A percentile compares a stretch with the other conserved stretches of the same genome.
These are phyloP conservation scores for Geotrichum klebahnii DNA, from an alignment of 1,139 yeast genomes.

Conservation along the genomic window DNA sequence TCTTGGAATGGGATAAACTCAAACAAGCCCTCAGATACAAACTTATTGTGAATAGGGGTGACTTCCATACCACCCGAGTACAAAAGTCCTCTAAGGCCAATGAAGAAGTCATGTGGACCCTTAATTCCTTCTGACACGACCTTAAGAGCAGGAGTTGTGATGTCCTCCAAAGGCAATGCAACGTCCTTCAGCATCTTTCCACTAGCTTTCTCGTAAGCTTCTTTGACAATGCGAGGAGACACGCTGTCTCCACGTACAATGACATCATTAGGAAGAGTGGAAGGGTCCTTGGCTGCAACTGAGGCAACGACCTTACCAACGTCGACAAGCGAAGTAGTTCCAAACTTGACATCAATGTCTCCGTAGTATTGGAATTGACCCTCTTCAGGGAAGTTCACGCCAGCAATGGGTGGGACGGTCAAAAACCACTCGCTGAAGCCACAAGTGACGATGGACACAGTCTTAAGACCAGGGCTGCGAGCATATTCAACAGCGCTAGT, in stretches of 20 bases:
- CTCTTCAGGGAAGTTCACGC: slow-evolving; percentile 30
- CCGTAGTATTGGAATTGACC: slow-evolving; percentile 34
- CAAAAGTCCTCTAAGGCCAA: slow-evolving; percentile 1
- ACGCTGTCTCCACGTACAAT: slow-evolving; percentile 45
- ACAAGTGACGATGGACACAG: slow-evolving; percentile 47
- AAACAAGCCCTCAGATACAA: slow-evolving; percentile 18
- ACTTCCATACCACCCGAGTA: background rate
- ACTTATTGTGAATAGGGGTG: slow-evolving; percentile 1
- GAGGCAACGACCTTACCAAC: slow-evolving; percentile 50
- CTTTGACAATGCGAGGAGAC: slow-evolving; percentile 43
- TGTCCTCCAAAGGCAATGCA: slow-evolving; percentile 6
- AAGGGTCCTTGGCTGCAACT: slow-evolving; percentile 41
- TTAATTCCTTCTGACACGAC: slow-evolving; percentile 13
- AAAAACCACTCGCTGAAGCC: slow-evolving; percentile 44
- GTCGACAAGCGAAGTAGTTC: slow-evolving; percentile 44
- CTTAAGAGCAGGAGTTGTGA: slow-evolving; percentile 10
- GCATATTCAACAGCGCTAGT: slow-evolving; percentile 42
- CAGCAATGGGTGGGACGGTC: slow-evolving; percentile 33
- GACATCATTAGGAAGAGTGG: slow-evolving; percentile 46
- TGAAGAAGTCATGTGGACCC: background rate
- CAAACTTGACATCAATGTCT: slow-evolving; percentile 41
- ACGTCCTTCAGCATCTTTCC: slow-evolving; percentile 39
- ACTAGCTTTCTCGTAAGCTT: slow-evolving; percentile 44
- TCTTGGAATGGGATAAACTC: slow-evolving; percentile 8
- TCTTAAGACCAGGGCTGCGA: slow-evolving; percentile 49